Conservation (phyloP, 2,329 filamentous ascomycete genomes). For the Periconia digitata region DNA sequence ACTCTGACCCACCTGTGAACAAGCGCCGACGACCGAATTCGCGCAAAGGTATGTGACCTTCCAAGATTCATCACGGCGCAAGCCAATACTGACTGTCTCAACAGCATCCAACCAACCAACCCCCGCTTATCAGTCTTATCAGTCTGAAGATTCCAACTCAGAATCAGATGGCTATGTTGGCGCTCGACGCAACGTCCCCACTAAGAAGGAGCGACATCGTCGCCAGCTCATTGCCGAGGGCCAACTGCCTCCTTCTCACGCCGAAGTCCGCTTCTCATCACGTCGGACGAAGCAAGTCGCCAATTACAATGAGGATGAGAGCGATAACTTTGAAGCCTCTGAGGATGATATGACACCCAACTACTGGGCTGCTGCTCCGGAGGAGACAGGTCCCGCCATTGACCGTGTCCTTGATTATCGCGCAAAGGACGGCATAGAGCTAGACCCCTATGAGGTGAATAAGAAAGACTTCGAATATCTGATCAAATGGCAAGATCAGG, state of each 20-base stretch:
- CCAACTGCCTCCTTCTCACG: constrained; percentile 62
- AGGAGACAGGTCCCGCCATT: constrained; percentile 81
- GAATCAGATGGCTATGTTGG: constrained; percentile 71
- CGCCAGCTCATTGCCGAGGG: constrained; percentile 66
- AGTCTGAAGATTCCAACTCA: constrained; percentile 65
- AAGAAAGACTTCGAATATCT: constrained; percentile 85
- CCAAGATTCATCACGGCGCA: constrained; percentile 12
- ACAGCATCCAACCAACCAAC: constrained; percentile 56
- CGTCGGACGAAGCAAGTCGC: constrained; percentile 76
- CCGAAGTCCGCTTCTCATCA: constrained; percentile 89
- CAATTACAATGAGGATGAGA: constrained; percentile 69
- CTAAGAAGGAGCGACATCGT: constrained; percentile 75
- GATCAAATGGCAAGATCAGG: constrained; percentile 92
- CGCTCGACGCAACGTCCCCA: constrained; percentile 64
- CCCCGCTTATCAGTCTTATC: constrained; percentile 52
- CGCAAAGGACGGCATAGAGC: constrained; percentile 63
- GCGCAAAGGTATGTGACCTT: constrained; percentile 57
- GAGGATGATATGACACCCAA: constrained; percentile 67
- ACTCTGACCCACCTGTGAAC: constrained; percentile 61
- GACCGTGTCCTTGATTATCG: constrained; percentile 90
- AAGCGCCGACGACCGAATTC: constrained; percentile 65
- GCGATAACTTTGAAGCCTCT: constrained; percentile 58
- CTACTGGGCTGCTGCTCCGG: constrained; percentile 69
- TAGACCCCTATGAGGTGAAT: constrained; percentile 33
- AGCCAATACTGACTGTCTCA: constrained; percentile 49